Base-by-base conservation (phyloP, 768 basidiomycete species). In the Leccinum variicolor region DNA sequence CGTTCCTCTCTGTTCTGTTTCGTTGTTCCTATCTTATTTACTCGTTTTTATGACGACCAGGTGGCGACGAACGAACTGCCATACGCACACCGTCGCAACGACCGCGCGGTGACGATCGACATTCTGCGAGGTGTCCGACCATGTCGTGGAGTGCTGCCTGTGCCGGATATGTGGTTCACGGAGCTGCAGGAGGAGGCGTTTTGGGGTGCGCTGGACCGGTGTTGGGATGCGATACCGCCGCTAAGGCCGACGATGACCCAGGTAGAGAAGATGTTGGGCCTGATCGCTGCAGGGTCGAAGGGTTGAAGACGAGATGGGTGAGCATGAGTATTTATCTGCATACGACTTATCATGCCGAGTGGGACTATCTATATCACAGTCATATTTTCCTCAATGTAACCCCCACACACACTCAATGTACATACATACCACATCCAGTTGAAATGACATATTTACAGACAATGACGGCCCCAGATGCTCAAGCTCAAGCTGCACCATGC, bases 91-190 rank as follows among this genome's bases (percentile, higher is more conserved):
- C 77, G 84, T 15, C 74, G 70, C 43, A 84, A 84, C 50, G 84
- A 85, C 56, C 77, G 80, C 39, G 77, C 82, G 34, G 82, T 85
- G 51, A 81, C 76, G 14, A 71, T 83, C 5, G 84, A 84, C 50
- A 81, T 85, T 36, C 57, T 84, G 31, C 74, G 81, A 6, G 81
- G 82, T 2, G 73, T 81, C 19, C 76, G 74, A 47, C 84, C 84
- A 1, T 75, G 75, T 14, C 69, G 74, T 26, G 76, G 74, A 3
- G 62, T 69, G 39, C 52, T 62, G 31, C 50, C 62, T 13, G 55
- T 66, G 7, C 59, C 58, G 3, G 62, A 62, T 48, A 61, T 68
- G 59, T 41, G 31, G 2, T 47, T 67, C 31, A 56, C 58, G 6
- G 54, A 39, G 45, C 7, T 55, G 28, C 57, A 74, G 8, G 69